phyloP scores from a whole-genome alignment of 192 early-diverging fungal species.

The Coemansia umbellata region DNA sequence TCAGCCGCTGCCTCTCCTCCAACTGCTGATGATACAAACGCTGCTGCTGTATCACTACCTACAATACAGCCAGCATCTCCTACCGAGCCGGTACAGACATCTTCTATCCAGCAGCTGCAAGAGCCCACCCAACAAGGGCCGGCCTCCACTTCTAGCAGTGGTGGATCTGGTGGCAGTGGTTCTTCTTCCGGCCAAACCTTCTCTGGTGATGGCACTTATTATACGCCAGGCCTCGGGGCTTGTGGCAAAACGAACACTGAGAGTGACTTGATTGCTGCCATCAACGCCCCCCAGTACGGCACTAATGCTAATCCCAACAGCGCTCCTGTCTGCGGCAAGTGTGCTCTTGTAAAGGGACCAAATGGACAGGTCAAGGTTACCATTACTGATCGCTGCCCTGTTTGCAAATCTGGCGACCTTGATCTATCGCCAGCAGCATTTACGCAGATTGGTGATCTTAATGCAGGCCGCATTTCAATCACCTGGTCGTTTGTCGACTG shows the following conservation, averaged over 20 bases:
- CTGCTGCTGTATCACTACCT: neutral
- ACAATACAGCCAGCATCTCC: neutral
- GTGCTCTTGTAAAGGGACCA: slow-evolving; percentile 43
- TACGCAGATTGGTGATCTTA: slow-evolving; percentile 50
- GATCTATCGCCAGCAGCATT: slow-evolving; percentile 56
- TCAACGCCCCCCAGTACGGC: slow-evolving; percentile 56
- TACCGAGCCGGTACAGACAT: neutral
- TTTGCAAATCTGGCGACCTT: slow-evolving; percentile 49
- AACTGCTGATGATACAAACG: neutral
- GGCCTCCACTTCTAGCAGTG: neutral
- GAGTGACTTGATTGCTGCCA: slow-evolving; percentile 52
- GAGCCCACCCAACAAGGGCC: neutral
- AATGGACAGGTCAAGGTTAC: slow-evolving; percentile 52
- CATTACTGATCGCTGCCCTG: slow-evolving; percentile 55
- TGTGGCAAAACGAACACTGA: slow-evolving; percentile 52
- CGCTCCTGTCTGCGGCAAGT: slow-evolving; percentile 51
- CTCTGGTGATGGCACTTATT: slow-evolving; percentile 58
- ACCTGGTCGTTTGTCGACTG: slow-evolving; percentile 52
- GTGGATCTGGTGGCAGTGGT: neutral
- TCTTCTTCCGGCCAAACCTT: slow-evolving; percentile 23
- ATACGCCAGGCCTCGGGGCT: slow-evolving; percentile 53
- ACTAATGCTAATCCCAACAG: slow-evolving; percentile 48
- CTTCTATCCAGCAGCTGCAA: neutral
- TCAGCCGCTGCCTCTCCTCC: neutral
- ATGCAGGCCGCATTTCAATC: slow-evolving; percentile 51